These are phyloP conservation scores for Fomitopsis betulina DNA, from an alignment of 1,284 basidiomycete species.

Conservation along the genomic window DNA sequence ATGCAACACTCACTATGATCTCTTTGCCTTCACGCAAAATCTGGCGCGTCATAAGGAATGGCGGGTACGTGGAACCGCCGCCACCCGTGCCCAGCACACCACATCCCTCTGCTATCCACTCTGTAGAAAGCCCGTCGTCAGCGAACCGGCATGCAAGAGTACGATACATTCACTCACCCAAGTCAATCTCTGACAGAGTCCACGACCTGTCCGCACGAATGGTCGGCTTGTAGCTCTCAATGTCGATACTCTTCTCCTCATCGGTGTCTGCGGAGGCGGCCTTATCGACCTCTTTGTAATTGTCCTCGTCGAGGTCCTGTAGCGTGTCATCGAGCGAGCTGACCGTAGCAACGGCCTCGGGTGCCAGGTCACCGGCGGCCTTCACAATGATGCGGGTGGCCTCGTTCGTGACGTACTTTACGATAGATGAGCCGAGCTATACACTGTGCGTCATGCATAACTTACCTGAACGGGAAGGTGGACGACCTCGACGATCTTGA, in stretches of 20 bases:
- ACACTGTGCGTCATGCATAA: too few relatives aligned
- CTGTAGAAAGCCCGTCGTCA: slow-evolving; percentile 13
- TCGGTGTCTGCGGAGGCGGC: slow-evolving; percentile 8
- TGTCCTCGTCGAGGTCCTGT: neutral
- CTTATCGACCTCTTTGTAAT: slow-evolving; percentile 10
- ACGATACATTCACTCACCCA: slow-evolving; percentile 27
- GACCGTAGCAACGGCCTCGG: slow-evolving; percentile 11
- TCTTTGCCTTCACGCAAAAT: slow-evolving; percentile 40
- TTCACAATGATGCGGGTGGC: slow-evolving; percentile 46
- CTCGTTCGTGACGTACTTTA: slow-evolving; percentile 44
- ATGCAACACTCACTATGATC: slow-evolving; percentile 35
- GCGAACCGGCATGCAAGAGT: neutral
- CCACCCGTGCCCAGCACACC: slow-evolving; percentile 52
- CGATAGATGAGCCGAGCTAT: too few relatives aligned
- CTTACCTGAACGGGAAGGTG: slow-evolving; percentile 38
- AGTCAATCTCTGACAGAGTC: slow-evolving; percentile 30
- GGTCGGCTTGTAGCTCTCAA: slow-evolving; percentile 27
- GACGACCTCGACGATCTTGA: slow-evolving; percentile 44
- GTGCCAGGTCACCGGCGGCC: slow-evolving; percentile 39
- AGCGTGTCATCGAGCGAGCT: neutral
- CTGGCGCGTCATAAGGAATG: slow-evolving; percentile 43
- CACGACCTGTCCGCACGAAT: slow-evolving; percentile 27
- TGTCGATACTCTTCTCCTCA: slow-evolving; percentile 16
- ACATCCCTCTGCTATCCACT: slow-evolving; percentile 51
- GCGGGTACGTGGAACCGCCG: slow-evolving; percentile 47